phyloP scores from a whole-genome alignment of 2,329 filamentous ascomycete species.

The Leptographium galeiforme region DNA sequence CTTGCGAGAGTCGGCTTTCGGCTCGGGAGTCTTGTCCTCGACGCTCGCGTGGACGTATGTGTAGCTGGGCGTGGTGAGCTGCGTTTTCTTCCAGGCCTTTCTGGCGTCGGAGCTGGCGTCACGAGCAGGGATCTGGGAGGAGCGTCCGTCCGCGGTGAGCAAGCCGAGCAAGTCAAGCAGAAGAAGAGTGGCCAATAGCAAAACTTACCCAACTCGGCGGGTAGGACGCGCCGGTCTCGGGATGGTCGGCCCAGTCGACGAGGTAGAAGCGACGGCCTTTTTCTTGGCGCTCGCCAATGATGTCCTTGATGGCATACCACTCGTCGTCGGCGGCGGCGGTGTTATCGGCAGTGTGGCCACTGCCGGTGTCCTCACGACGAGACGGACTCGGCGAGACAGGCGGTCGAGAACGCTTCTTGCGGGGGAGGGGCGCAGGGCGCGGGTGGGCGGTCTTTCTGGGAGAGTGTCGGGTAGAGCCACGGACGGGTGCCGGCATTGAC shows the following conservation, averaged over 20 bases:
- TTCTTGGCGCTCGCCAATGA: constrained; percentile 22
- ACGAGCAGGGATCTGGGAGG: constrained; percentile 9
- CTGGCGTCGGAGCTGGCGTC: constrained; percentile 17
- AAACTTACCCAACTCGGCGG: constrained; percentile 36
- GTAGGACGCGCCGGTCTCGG: constrained; percentile 32
- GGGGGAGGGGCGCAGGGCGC: background rate
- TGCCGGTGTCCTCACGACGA: background rate
- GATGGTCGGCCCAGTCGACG: constrained; percentile 43
- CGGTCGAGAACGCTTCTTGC: background rate
- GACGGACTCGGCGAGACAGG: background rate
- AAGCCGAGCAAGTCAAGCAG: too few relatives aligned
- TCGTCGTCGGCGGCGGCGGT: background rate
- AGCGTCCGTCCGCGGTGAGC: background rate
- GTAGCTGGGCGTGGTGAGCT: background rate
- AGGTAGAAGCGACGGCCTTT: constrained; percentile 27
- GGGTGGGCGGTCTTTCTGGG: background rate
- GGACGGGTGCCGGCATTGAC: background rate
- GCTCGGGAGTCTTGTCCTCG: background rate
- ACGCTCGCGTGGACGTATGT: background rate
- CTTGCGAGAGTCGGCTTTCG: background rate
- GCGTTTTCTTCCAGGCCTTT: constrained; percentile 14
- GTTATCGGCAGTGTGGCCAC: background rate
- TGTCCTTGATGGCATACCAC: constrained; percentile 21
- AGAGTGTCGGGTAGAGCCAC: background rate
- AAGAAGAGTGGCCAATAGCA: background rate